phyloP scores from a whole-genome alignment of 2,329 filamentous ascomycete genomes.

The Dactylellina leptospora region DNA sequence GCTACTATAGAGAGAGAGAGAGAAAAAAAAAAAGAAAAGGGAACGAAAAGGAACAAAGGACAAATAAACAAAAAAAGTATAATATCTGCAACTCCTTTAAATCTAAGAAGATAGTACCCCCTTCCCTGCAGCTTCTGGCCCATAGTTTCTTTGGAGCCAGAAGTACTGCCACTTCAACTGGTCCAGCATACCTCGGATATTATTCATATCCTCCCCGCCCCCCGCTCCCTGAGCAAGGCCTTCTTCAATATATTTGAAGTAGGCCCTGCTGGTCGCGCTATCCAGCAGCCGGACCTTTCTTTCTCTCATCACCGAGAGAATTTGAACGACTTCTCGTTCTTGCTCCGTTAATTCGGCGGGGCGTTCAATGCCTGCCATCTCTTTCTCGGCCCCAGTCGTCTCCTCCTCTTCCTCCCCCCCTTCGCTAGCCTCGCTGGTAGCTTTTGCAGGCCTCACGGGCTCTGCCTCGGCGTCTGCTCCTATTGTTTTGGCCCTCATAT shows the following conservation, averaged over 20 bases:
- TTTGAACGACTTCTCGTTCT: slow-evolving; percentile 18
- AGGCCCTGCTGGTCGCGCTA: neutral
- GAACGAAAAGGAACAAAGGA: neutral
- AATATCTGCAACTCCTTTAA: neutral
- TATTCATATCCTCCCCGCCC: neutral
- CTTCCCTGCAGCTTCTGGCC: no score
- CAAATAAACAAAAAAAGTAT: neutral
- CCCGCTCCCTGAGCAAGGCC: neutral
- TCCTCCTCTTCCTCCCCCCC: neutral
- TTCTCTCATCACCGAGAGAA: slow-evolving; percentile 7
- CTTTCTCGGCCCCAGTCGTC: neutral
- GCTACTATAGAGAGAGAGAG: no score
- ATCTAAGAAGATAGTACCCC: no score
- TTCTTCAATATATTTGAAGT: slow-evolving; percentile 13
- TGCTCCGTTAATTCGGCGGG: neutral
- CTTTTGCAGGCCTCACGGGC: neutral
- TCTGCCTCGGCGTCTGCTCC: neutral
- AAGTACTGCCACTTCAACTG: slow-evolving; percentile 13
- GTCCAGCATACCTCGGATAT: slow-evolving; percentile 4
- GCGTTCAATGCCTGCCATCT: neutral
- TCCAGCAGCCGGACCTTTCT: slow-evolving; percentile 6
- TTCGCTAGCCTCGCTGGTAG: no score
- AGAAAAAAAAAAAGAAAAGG: neutral
- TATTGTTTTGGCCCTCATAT: neutral
- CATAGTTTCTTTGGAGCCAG: slow-evolving; percentile 5